Base-by-base conservation (phyloP, 2,329 filamentous ascomycete species). In the Pseudogymnoascus sp. region DNA sequence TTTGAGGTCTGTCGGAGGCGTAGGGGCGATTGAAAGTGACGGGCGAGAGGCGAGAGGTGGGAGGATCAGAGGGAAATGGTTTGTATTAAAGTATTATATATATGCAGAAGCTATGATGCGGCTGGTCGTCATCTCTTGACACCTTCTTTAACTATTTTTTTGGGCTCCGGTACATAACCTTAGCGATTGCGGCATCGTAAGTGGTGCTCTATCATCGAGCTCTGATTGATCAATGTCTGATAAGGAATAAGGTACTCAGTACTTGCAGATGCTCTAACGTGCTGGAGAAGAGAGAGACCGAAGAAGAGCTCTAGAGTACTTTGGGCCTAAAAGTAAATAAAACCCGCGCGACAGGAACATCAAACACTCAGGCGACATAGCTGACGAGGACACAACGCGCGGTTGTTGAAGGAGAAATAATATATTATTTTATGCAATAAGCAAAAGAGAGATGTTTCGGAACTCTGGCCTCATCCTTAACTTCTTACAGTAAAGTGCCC, bases 1-100 rank as follows among this genome's bases (percentile, higher is more conserved):
- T 25, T 25, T 25, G 22, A 25, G 22, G 22, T 25, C 60, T 57
- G 62, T 63, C n/a, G 22, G 43, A n/a, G 43, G 25, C 28, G 43
- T 50, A 30, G 39, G 8, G 60, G 39, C 12, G 37, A 22, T 47
- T 60, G 25, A 50, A 25, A 50, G 39, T 30, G 25, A 35, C n/a
- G 25, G 35, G 18, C n/a, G 47, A 22, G 35, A 50, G 36, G 30
- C 43, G 30, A 30, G 59, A 28, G 35, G 30, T 33, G 43, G 14
- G 47, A 14, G 35, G 39, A 22, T 35, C n/a, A 57, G 20, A 62
- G 28, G 30, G n/a, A 43, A 36, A 36, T 36, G 18, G 30, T 36
- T 35, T 58, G 53, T 35, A 11, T n/a, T 35, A 12, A 58, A 28
- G 41, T 47, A 22, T n/a, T 28, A 47, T 47, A 25, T 47, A 47